A percentile compares a stretch with the other conserved stretches of the same genome.
phyloP scores from a whole-genome alignment of 768 basidiomycete species.

The Kwoniella europaea region DNA sequence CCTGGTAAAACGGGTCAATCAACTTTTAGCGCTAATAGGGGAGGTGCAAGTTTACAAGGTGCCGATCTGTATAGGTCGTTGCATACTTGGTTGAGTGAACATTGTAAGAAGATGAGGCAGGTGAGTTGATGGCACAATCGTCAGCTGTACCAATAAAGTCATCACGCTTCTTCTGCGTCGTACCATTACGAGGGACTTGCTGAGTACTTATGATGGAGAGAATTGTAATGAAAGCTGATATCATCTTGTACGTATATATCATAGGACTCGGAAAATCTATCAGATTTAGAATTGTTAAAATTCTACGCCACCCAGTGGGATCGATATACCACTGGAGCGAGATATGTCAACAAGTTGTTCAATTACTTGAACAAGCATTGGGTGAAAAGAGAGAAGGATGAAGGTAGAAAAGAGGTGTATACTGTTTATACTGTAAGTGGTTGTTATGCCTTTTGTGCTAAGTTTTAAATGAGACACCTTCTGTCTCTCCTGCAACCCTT shows the following conservation, averaged over 20 bases:
- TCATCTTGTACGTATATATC: background rate
- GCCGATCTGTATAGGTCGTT: conserved; percentile 96
- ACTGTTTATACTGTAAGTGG: conserved; percentile 86
- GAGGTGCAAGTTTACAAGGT: conserved; percentile 92
- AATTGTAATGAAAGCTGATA: background rate
- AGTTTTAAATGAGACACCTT: background rate
- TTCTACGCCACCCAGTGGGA: conserved; percentile 95
- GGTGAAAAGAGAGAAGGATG: conserved; percentile 97
- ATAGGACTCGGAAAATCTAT: conserved; percentile 76
- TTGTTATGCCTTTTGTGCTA: background rate
- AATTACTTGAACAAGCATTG: conserved; percentile 98
- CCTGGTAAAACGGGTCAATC: conserved; percentile 27
- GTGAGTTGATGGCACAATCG: conserved; percentile 58
- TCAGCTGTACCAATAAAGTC: background rate
- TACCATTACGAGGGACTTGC: no score
- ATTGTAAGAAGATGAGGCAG: conserved; percentile 72
- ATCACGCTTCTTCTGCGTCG: no score
- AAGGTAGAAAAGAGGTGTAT: conserved; percentile 93
- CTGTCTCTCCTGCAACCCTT: background rate
- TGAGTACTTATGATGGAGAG: no score
- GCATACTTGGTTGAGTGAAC: conserved; percentile 83
- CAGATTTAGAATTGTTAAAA: conserved; percentile 83
- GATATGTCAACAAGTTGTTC: conserved; percentile 95
- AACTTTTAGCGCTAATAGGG: conserved; percentile 32
- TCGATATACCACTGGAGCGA: conserved; percentile 93